These are phyloP conservation scores for Saturnispora ahearnii DNA, from an alignment of 805 yeast genomes.

Conservation along the genomic window DNA sequence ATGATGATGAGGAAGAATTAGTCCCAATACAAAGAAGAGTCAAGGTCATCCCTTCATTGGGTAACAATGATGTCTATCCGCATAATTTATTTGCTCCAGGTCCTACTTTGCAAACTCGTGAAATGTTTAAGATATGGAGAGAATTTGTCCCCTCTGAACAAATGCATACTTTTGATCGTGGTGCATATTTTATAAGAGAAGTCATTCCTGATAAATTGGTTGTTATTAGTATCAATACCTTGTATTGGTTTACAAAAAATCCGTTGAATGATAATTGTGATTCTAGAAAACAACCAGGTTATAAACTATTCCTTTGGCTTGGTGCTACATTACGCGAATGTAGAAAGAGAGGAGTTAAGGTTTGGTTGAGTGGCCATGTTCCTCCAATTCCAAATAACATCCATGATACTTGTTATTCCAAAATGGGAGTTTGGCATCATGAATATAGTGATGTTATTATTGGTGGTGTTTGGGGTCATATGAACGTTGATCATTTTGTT, in stretches of 20 bases:
- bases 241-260: conserved; percentile 65
- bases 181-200: conserved; percentile 66
- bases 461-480: conserved; percentile 82
- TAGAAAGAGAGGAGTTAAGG: conserved; percentile 67
- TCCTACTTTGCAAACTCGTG: conserved; percentile 81
- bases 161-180: conserved; percentile 62
- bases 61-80: conserved; percentile 85
- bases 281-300: conserved; percentile 67
- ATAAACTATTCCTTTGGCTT: conserved; percentile 66
- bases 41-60: conserved; percentile 59
- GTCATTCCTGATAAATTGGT: conserved; percentile 76
- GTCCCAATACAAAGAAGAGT: conserved; percentile 26
- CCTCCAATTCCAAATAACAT: conserved; percentile 77
- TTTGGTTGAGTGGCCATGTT: conserved; percentile 83
- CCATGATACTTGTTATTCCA: conserved; percentile 63
- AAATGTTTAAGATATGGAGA: conserved; percentile 65
- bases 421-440: conserved; percentile 71
- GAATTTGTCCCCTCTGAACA: conserved; percentile 69
- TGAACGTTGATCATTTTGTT: conserved; percentile 81
- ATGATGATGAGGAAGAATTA: conserved; percentile 29
- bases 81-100: conserved; percentile 82
- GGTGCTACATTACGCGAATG: conserved; percentile 66
- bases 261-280: conserved; percentile 82
- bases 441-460: conserved; percentile 77
- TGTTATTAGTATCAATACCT: conserved; percentile 67